Evolutionary conservation across 768 basidiomycete species (phyloP), one percentile per base, ranked within the genome.

Genomic region (Lentinula detonsa): DNA sequence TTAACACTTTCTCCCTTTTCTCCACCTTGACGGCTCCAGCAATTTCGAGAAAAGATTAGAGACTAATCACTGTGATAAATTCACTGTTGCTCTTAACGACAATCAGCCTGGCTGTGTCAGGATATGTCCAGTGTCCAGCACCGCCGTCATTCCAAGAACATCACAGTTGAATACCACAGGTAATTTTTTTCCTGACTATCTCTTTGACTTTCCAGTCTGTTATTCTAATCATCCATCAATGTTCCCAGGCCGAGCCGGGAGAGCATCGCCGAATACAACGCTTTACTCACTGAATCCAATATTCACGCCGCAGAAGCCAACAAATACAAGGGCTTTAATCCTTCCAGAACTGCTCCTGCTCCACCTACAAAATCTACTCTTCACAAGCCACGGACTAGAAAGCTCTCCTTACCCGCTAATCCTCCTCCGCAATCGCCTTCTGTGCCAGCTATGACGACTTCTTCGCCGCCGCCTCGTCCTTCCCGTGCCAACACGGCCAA

Each of bases 401-500:
- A 86, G 65, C 80, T 78, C 67, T 81, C 78, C 66, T 70, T 83
- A n/a, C 73, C 78, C 1, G 69, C 75, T 35, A 61, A 73, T 55
- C 72, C 74, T 48, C 73, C 74, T 65, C 64, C 42, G 57, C 63
- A 53, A 57, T 66, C 66, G 69, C 67, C 65, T 69, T 71, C 57
- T 66, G 73, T 67, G 54, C 68, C 70, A 66, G 73, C 53, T 57
- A 69, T 77, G 63, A 71, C 75, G 51, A 68, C 80, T 2, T 74
- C 84, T 0, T 48, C 46, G 46, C 85, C 90, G 1, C 91, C 91
- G 8, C 86, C 88, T 1, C 83, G 92, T 48, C 92, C 92, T 0
- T 91, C 90, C 50, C 83, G 92, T 60, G 88, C 88, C 62, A 94
- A 94, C 72, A 94, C 92, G 4, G 88, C 87, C 37, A 92, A 80